These are phyloP conservation scores for Nakazawaea ishiwadae DNA, from an alignment of 805 yeast species.

Conservation along the genomic window DNA sequence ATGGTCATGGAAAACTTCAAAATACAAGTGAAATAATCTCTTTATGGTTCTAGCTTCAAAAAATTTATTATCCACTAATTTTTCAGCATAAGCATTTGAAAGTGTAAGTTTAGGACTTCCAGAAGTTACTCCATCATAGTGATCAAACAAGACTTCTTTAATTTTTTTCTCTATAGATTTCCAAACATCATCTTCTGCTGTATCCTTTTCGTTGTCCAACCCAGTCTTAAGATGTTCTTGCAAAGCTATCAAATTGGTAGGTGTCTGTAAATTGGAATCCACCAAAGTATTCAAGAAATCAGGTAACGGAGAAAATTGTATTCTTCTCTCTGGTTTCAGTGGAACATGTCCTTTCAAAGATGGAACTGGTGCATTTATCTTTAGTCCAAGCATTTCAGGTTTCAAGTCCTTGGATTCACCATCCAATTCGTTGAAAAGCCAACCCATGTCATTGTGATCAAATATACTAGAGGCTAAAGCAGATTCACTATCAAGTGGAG, in stretches of 20 bases:
- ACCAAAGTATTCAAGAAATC: constrained; percentile 5
- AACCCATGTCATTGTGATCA: constrained; percentile 19
- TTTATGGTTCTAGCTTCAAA: constrained; percentile 18
- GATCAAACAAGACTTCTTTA: constrained; percentile 17
- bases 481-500: constrained; percentile 7
- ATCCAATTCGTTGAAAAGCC: constrained; percentile 18
- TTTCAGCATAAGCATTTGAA: constrained; percentile 15
- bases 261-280: constrained; percentile 5
- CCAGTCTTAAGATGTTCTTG: not conserved
- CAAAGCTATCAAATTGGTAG: constrained; percentile 5
- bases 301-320: constrained; percentile 5
- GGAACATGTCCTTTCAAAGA: not conserved
- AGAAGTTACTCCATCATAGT: constrained; percentile 7
- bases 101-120: constrained; percentile 15
- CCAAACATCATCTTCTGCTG: constrained; percentile 12
- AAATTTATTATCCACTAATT: constrained; percentile 14
- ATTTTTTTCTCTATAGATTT: constrained; percentile 13
- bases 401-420: not conserved
- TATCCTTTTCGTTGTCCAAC: not conserved
- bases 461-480: constrained; percentile 13
- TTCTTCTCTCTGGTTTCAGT: not conserved
- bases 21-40: constrained; percentile 17
- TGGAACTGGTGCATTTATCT: too few species aligned
- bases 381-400: too few species aligned
- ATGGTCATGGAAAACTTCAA: constrained; percentile 23